Evolutionary conservation across 768 basidiomycete genomes (phyloP).

Genomic region (Boletellus ananiceps): DNA sequence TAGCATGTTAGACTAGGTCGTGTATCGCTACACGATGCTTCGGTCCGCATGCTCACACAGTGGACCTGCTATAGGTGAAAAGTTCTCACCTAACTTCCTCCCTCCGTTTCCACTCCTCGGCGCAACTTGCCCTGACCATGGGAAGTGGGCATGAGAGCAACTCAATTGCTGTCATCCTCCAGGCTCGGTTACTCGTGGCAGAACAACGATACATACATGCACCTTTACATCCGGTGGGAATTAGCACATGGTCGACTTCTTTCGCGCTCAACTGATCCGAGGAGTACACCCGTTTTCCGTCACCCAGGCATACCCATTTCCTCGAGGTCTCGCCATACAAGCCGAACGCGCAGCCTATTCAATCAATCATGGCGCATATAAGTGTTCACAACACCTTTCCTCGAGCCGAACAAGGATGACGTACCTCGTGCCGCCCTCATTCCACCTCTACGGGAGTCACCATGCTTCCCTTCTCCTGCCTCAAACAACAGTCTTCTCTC

Average conservation of each 20-base stretch:
- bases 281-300: background rate
- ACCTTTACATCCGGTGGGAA: background rate
- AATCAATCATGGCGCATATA: background rate
- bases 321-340: background rate
- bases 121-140: constrained; percentile 13
- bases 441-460: constrained; percentile 9
- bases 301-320: constrained; percentile 1
- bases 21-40: background rate
- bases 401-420: constrained; percentile 2
- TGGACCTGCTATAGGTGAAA: background rate
- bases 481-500: constrained; percentile 10
- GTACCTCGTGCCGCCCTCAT: constrained; percentile 3
- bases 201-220: background rate
- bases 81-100: constrained; percentile 3
- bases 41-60: background rate
- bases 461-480: constrained; percentile 10
- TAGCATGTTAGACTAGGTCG: background rate
- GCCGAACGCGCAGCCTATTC: background rate
- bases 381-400: background rate
- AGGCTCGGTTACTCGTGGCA: constrained; percentile 4
- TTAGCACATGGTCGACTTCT: background rate
- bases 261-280: constrained; percentile 11
- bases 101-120: constrained; percentile 12
- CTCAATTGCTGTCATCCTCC: constrained; percentile 1
- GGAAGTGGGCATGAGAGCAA: constrained; percentile 3